Conservation (phyloP, 2,329 filamentous ascomycete species). For the Aspergillus sp. region DNA sequence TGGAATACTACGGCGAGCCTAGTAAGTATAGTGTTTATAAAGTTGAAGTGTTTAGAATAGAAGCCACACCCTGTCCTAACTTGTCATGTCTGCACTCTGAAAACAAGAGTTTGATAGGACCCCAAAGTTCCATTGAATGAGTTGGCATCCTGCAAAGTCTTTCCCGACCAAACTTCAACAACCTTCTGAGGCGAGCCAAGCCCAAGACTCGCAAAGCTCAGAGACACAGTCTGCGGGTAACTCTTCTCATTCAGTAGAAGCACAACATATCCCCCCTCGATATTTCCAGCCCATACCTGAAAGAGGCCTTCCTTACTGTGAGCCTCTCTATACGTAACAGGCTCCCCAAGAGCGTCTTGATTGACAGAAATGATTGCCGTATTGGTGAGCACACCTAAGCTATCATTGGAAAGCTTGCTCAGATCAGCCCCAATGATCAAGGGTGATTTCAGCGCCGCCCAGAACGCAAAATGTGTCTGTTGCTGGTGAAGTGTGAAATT, state of each 20-base stretch:
- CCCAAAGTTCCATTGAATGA: not conserved
- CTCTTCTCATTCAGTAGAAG: slow-evolving; percentile 11
- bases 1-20: too few species aligned
- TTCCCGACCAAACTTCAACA: not conserved
- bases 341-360: not conserved
- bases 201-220: not conserved
- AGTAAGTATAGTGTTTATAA: too few species aligned
- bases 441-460: slow-evolving; percentile 50
- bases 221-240: not conserved
- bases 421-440: slow-evolving; percentile 46
- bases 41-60: too few species aligned
- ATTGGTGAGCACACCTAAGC: slow-evolving; percentile 1
- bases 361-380: slow-evolving; percentile 2
- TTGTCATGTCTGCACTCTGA: not conserved
- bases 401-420: not conserved
- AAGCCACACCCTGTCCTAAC: too few species aligned
- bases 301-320: not conserved
- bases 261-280: slow-evolving; percentile 2
- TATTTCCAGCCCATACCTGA: slow-evolving; percentile 6
- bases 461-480: slow-evolving; percentile 50
- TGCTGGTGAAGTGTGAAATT: slow-evolving; percentile 34
- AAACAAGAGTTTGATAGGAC: slow-evolving; percentile 10
- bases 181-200: not conserved
- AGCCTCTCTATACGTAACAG: not conserved
- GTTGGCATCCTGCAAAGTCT: not conserved